phyloP scores from a whole-genome alignment of 495 filamentous ascomycete genomes.

The Aspergillus incahuasiensis region DNA sequence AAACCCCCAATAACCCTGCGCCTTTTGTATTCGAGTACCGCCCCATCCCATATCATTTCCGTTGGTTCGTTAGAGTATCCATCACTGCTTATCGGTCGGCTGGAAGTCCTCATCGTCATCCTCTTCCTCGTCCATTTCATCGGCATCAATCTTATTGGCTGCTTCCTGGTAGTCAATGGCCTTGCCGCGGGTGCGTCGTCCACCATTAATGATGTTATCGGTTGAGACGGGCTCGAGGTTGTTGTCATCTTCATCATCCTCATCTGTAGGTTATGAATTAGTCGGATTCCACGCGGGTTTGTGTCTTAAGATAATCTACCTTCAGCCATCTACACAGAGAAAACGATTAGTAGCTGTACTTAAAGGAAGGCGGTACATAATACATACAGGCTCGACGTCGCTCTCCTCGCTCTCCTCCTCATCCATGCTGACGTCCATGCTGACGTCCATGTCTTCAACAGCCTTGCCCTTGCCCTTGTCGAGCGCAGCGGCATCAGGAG shows the following conservation, averaged over 20 bases:
- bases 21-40: constrained; percentile 14
- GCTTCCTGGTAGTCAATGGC: constrained; percentile 78
- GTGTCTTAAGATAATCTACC: too few relatives aligned
- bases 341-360: background rate
- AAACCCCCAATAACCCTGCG: constrained; percentile 16
- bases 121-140: constrained; percentile 49
- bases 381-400: constrained; percentile 59
- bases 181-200: constrained; percentile 82
- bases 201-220: constrained; percentile 73
- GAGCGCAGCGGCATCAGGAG: constrained; percentile 33
- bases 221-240: constrained; percentile 86
- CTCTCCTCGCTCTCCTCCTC: constrained; percentile 63
- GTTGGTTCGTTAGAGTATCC: constrained; percentile 9
- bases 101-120: constrained; percentile 67
- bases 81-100: constrained; percentile 32
- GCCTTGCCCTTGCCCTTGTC: constrained; percentile 60
- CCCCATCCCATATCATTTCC: constrained; percentile 10
- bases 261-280: constrained; percentile 30
- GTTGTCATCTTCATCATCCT: constrained; percentile 66
- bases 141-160: constrained; percentile 52
- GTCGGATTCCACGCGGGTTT: background rate
- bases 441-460: constrained; percentile 52
- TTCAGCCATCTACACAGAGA: constrained; percentile 33
- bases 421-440: constrained; percentile 62
- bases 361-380: background rate